Conservation (phyloP, 495 filamentous ascomycete species). For the Penicillium desertorum region DNA sequence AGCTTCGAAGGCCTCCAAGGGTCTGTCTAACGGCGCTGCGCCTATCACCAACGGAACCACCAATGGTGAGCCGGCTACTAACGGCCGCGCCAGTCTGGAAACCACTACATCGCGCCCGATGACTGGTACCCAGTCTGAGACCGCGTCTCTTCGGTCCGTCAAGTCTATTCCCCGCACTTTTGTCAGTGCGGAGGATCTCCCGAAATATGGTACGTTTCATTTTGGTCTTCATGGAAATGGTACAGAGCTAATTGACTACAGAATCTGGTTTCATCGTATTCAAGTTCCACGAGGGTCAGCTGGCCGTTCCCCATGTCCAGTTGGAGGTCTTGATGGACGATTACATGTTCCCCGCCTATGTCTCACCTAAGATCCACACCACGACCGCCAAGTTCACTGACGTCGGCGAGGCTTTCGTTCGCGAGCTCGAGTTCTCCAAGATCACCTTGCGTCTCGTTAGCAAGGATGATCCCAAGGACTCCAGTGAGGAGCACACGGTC, state of each 20-base stretch:
- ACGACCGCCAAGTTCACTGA: conserved; percentile 74
- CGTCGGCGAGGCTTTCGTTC: conserved; percentile 90
- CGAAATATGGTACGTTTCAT: conserved; percentile 62
- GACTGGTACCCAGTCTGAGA: conserved; percentile 39
- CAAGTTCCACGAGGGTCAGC: conserved; percentile 83
- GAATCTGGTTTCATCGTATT: conserved; percentile 94
- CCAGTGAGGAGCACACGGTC: conserved; percentile 67
- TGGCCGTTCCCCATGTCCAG: conserved; percentile 71
- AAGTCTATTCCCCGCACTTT: conserved; percentile 71
- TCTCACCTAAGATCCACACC: conserved; percentile 68
- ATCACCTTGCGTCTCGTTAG: conserved; percentile 83
- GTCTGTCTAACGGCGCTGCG: conserved; percentile 22
- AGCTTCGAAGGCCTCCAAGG: conserved; percentile 28
- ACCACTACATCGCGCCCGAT: conserved; percentile 31
- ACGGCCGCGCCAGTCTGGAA: conserved; percentile 40
- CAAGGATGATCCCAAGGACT: conserved; percentile 69
- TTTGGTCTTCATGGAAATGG: background rate
- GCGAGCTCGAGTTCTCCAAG: conserved; percentile 92
- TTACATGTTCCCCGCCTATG: conserved; percentile 85
- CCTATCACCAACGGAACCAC: conserved; percentile 23
- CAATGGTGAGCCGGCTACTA: conserved; percentile 32
- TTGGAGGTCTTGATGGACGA: conserved; percentile 94
- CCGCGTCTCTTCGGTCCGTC: conserved; percentile 35
- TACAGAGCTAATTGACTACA: conserved; percentile 30
- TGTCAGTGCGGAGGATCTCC: conserved; percentile 74